phyloP scores from a whole-genome alignment of 2,329 filamentous ascomycete genomes.

The Pestalotiopsis fici region DNA sequence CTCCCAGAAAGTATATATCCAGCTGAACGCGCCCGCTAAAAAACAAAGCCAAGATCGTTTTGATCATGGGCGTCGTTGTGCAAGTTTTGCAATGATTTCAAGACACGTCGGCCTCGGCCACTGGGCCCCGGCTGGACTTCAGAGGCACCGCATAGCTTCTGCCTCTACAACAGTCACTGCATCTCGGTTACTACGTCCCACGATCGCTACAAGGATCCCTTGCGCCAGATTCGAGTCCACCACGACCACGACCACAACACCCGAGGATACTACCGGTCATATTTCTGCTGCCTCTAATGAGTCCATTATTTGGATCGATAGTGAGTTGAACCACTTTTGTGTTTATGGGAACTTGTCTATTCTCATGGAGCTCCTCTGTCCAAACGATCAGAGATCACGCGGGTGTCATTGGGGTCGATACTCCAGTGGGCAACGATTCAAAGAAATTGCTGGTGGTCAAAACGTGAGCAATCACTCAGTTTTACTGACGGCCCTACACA shows the following conservation, averaged over 20 bases:
- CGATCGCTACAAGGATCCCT: slow-evolving; percentile 12
- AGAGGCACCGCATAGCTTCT: neutral
- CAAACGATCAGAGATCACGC: neutral
- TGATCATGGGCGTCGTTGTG: slow-evolving; percentile 1
- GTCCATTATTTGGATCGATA: slow-evolving; percentile 87
- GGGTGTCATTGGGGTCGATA: neutral
- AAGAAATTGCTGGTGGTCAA: neutral
- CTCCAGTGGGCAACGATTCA: neutral
- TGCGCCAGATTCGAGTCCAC: slow-evolving; percentile 21
- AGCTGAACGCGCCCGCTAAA: neutral
- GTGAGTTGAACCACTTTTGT: slow-evolving; percentile 45
- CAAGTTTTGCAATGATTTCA: slow-evolving; percentile 29
- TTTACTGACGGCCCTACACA: slow-evolving; percentile 29
- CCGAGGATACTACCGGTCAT: slow-evolving; percentile 74
- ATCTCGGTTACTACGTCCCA: slow-evolving; percentile 14
- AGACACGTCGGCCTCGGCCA: slow-evolving; percentile 32
- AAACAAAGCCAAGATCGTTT: neutral
- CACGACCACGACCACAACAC: slow-evolving; percentile 41
- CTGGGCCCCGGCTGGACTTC: slow-evolving; percentile 31
- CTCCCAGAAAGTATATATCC: neutral
- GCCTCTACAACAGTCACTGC: slow-evolving; percentile 19
- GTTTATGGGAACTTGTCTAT: no score
- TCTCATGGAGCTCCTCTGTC: neutral
- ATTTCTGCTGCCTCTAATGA: slow-evolving; percentile 77
- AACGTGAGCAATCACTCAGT: neutral